Conservation (phyloP, 352 stramenopile species). For the Discostella stelligera region DNA sequence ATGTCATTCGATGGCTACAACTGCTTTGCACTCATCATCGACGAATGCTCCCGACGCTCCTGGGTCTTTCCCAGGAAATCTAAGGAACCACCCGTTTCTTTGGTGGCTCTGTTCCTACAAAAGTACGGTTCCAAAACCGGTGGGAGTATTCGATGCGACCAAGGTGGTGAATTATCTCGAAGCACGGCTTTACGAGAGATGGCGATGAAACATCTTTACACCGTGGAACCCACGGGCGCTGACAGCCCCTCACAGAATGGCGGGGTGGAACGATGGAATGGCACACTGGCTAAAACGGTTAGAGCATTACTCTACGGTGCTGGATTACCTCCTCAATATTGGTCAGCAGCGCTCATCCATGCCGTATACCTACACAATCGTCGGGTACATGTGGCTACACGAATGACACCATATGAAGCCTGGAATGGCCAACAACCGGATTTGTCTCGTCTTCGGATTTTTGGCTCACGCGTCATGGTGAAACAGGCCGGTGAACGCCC, state of each 20-base stretch:
- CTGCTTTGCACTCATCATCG: background rate
- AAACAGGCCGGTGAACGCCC: conserved; percentile 7
- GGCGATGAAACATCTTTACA: background rate
- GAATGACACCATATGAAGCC: conserved; percentile 19
- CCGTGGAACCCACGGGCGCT: background rate
- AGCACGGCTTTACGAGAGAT: background rate
- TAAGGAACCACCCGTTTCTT: background rate
- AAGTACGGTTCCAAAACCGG: background rate
- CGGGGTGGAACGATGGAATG: conserved; percentile 22
- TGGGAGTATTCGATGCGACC: background rate
- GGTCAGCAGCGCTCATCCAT: conserved; percentile 8
- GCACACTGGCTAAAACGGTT: conserved; percentile 6
- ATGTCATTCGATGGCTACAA: background rate
- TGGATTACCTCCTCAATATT: background rate
- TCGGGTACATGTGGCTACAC: background rate
- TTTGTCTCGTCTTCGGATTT: conserved; percentile 10
- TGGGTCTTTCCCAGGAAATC: conserved; percentile 1
- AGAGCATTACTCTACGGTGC: conserved; percentile 19
- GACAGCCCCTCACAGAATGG: conserved; percentile 19
- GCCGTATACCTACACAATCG: conserved; percentile 23
- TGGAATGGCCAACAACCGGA: conserved; percentile 24
- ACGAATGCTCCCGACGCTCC: background rate
- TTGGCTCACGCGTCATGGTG: conserved; percentile 25
- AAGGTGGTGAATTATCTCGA: background rate
- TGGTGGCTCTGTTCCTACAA: background rate